A percentile compares a stretch with the other conserved stretches of the same genome.
Conservation (phyloP, 106 monocot species). For the Posidonia australis region DNA sequence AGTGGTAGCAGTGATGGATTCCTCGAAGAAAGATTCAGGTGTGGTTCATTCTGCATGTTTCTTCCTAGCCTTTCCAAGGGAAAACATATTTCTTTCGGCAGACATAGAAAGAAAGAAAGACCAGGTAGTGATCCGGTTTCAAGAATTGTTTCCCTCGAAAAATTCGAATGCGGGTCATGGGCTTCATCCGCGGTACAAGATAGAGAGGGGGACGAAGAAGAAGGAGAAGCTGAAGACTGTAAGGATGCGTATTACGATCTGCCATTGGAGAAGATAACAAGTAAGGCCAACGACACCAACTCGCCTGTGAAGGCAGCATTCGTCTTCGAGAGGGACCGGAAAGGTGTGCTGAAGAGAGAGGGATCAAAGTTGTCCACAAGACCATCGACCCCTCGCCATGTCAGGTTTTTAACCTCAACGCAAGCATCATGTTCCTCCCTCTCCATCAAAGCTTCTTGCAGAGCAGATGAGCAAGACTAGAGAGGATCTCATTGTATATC, state of each 20-base stretch:
- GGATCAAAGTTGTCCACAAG: not conserved
- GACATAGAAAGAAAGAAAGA: not conserved
- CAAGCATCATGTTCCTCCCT: not conserved
- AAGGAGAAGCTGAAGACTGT: slow-evolving; percentile 4
- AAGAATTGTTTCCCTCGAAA: slow-evolving; percentile 40
- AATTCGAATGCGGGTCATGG: slow-evolving; percentile 48
- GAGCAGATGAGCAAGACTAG: not conserved
- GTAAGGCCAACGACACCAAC: slow-evolving; percentile 15
- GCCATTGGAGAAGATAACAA: slow-evolving; percentile 48
- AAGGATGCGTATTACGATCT: slow-evolving; percentile 34
- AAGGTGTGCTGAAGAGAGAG: slow-evolving; percentile 26
- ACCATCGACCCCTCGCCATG: not conserved
- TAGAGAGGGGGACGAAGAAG: slow-evolving; percentile 11
- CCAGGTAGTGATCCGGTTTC: slow-evolving; percentile 5
- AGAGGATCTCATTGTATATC: slow-evolving; percentile 2
- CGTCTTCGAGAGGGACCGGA: slow-evolving; percentile 32
- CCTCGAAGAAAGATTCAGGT: slow-evolving; percentile 39
- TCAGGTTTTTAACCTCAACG: not conserved
- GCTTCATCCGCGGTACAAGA: slow-evolving; percentile 8
- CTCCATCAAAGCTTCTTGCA: not conserved
- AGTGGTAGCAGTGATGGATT: not conserved
- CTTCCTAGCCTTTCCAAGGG: slow-evolving; percentile 35
- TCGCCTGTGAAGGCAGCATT: slow-evolving; percentile 42
- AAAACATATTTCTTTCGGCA: slow-evolving; percentile 16
- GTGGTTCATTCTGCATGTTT: slow-evolving; percentile 42